These are phyloP conservation scores for Candida vartiovaarae DNA, from an alignment of 805 yeast genomes.

Conservation along the genomic window DNA sequence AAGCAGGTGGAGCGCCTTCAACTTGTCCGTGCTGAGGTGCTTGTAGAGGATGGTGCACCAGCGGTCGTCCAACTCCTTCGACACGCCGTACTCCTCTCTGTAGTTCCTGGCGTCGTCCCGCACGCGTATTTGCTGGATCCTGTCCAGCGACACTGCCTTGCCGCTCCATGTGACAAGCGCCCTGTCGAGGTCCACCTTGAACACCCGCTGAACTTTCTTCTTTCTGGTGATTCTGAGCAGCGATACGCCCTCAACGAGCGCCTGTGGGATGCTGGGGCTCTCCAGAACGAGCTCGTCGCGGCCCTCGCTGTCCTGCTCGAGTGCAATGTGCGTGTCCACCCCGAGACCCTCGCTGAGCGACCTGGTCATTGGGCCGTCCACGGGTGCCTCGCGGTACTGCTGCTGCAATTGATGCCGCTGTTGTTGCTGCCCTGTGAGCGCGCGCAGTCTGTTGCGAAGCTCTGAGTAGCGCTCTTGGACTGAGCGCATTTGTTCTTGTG, in stretches of 20 bases:
- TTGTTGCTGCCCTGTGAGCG: background rate
- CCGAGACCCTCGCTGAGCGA: slow-evolving; percentile 1
- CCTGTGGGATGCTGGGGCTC: slow-evolving; percentile 36
- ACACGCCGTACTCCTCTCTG: slow-evolving; percentile 74
- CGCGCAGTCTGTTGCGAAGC: background rate
- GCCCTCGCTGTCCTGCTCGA: slow-evolving; percentile 2
- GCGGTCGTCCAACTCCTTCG: slow-evolving; percentile 51
- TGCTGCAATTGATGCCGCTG: background rate
- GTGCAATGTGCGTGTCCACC: background rate
- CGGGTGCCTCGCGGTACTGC: background rate
- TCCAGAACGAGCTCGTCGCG: slow-evolving; percentile 12
- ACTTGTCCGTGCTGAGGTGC: slow-evolving; percentile 48
- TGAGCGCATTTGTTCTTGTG: slow-evolving; percentile 12
- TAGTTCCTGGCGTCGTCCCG: slow-evolving; percentile 76
- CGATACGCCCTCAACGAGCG: slow-evolving; percentile 52
- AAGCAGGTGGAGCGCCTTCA: slow-evolving; percentile 74
- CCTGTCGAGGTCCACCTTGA: slow-evolving; percentile 47
- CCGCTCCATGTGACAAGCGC: slow-evolving; percentile 55
- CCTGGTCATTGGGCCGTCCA: slow-evolving; percentile 1
- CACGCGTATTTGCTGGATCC: slow-evolving; percentile 52
- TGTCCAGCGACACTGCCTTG: slow-evolving; percentile 46
- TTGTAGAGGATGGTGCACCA: slow-evolving; percentile 83
- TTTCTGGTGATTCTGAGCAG: slow-evolving; percentile 64
- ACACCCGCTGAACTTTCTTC: slow-evolving; percentile 52
- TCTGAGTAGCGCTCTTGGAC: slow-evolving; percentile 2